Conservation (phyloP, 192 early-diverging fungal genomes). For the Podila minutissima region DNA sequence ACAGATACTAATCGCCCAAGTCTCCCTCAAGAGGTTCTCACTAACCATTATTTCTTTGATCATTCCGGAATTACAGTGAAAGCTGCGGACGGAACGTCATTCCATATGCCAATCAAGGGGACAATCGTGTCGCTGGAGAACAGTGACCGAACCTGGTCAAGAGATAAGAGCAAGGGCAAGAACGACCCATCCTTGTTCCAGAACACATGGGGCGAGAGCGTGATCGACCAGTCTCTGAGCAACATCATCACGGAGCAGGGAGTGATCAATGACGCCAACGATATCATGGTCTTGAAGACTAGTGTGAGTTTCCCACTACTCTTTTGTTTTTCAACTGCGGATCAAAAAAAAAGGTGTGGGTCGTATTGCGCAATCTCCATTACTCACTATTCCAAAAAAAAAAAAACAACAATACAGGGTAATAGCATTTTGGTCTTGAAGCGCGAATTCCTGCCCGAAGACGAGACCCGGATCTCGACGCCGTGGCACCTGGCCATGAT, state of each 20-base stretch:
- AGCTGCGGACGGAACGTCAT: conserved; percentile 20
- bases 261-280: conserved; percentile 16
- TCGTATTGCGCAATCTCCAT: no score
- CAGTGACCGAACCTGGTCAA: neutral
- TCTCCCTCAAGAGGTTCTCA: neutral
- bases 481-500: conserved; percentile 31
- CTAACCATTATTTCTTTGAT: neutral
- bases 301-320: conserved; percentile 11
- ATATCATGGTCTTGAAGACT: conserved; percentile 29
- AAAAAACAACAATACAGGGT: neutral
- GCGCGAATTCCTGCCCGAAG: neutral
- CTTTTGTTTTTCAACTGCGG: neutral
- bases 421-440: conserved; percentile 26
- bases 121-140: conserved; percentile 12
- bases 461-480: no score
- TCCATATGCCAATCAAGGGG: conserved; percentile 29
- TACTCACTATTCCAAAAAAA: neutral
- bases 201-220: neutral
- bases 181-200: neutral
- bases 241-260: conserved; percentile 26
- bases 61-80: conserved; percentile 2
- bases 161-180: neutral
- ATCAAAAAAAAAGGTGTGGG: neutral
- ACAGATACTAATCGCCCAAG: no score
- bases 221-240: conserved; percentile 8